Percentiles rank a stretch among this genome's conserved stretches.
Conservation (phyloP, 495 filamentous ascomycete genomes). For the Trichoderma parareesei region DNA sequence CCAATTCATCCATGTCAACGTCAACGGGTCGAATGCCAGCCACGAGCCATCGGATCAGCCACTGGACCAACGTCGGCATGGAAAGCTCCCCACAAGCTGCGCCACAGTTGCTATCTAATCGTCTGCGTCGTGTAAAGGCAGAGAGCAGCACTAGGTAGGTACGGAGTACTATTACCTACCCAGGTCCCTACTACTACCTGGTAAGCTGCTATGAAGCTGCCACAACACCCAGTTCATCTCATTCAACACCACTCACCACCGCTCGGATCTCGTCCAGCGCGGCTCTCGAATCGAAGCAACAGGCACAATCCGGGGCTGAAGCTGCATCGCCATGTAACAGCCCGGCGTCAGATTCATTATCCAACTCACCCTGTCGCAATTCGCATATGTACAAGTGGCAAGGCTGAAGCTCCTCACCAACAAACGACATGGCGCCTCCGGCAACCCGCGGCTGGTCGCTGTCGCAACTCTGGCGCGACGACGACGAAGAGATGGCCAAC, state of each 20-base stretch:
- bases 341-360: background rate
- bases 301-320: background rate
- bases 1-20: no score
- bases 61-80: background rate
- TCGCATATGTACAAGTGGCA: background rate
- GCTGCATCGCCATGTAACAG: background rate
- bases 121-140: background rate
- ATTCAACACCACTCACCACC: background rate
- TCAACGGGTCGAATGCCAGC: no score
- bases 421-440: background rate
- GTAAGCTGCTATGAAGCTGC: background rate
- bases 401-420: background rate
- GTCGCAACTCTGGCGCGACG: slow-evolving; percentile 21
- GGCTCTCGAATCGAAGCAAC: background rate
- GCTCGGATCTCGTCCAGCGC: background rate
- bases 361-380: background rate
- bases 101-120: slow-evolving; percentile 3
- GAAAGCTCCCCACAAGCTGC: background rate
- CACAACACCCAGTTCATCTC: slow-evolving; percentile 2
- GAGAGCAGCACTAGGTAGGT: background rate
- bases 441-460: background rate
- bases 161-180: no score
- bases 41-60: no score
- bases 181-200: no score
- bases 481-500: slow-evolving; percentile 38